Base-by-base conservation (phyloP, 495 filamentous ascomycete genomes). In the Durotheca rogersii region DNA sequence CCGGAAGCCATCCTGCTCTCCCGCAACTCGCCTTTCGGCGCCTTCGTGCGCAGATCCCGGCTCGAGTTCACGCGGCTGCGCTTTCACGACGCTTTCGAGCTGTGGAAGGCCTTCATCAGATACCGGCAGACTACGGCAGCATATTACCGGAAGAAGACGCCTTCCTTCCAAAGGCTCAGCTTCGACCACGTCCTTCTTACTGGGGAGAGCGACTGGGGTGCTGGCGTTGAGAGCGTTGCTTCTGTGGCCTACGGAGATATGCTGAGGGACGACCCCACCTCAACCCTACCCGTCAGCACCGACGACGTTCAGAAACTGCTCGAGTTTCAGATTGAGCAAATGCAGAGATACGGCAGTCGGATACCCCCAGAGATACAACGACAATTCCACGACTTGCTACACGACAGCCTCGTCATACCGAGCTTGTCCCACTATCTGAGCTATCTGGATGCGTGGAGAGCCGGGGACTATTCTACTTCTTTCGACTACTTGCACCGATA, bases 401-500 rank as follows among this genome's bases (percentile, higher is more conserved):
- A 79, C 23, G 79, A 82, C 4, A 82, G 82, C 23, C 76, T 83
- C 20, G 75, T 81, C 23, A 71, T 86, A 14, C 88, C 90, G 4
- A 87, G 81, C 41, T 68, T 91, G 30, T 79, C 82, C 2, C 85
- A 94, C 55, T 94, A 95, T 52, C 74, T 95, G 5, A 77, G 87
- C 51, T 97, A 92, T 67, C 80, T 95, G 27, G 89, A 98, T 63
- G 81, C 89, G 4, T 96, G 90, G 93, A 79, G 82, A 51, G 81
- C 90, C 7, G 94, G 94, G 0, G 92, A 97, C 67, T 95, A 92
- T 61, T 81, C 89, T 9, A 85, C 84, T 0, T 85, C 92, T 0
- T 91, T 96, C 65, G 91, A 98, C 51, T 85, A 85, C 53, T 78
- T 98, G 19, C 92, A 98, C 65, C 85, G 90, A 30, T 97, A 95